phyloP scores from a whole-genome alignment of 2,329 filamentous ascomycete species.

The Orbilia javanica region DNA sequence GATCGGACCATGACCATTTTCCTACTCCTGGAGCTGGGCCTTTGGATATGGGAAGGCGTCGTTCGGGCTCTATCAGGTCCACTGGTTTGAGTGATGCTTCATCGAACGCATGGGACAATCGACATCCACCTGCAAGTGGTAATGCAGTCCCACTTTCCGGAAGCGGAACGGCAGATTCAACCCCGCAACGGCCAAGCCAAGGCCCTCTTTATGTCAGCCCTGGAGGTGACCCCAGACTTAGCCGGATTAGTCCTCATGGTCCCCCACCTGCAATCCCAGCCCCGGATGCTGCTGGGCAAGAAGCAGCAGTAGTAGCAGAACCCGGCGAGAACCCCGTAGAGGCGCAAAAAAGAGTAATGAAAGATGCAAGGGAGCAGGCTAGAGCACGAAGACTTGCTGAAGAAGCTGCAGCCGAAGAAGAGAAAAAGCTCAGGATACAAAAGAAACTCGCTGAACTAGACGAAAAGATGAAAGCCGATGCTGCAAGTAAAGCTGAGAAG shows the following conservation, averaged over 20 bases:
- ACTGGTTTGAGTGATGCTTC: constrained; percentile 48
- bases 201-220: constrained; percentile 46
- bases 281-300: constrained; percentile 49
- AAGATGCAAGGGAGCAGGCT: constrained; percentile 76
- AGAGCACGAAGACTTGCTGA: constrained; percentile 77
- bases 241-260: constrained; percentile 64
- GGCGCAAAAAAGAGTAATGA: constrained; percentile 77
- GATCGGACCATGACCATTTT: constrained; percentile 30
- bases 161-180: constrained; percentile 17
- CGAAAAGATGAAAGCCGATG: constrained; percentile 62
- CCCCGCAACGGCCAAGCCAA: constrained; percentile 20
- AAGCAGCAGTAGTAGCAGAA: constrained; percentile 62
- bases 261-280: constrained; percentile 64
- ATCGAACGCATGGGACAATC: constrained; percentile 36
- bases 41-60: constrained; percentile 41
- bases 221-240: constrained; percentile 63
- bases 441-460: constrained; percentile 68
- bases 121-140: constrained; percentile 12
- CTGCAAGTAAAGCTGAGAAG: constrained; percentile 54
- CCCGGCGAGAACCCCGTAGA: constrained; percentile 71
- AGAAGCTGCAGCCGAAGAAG: constrained; percentile 79
- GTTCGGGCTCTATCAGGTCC: constrained; percentile 47
- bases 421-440: constrained; percentile 76
- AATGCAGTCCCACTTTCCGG: constrained; percentile 18
- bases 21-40: not conserved